Evolutionary conservation across 768 basidiomycete genomes (phyloP), one percentile per base, ranked within the genome.

Genomic region (Arthromyces matolae): DNA sequence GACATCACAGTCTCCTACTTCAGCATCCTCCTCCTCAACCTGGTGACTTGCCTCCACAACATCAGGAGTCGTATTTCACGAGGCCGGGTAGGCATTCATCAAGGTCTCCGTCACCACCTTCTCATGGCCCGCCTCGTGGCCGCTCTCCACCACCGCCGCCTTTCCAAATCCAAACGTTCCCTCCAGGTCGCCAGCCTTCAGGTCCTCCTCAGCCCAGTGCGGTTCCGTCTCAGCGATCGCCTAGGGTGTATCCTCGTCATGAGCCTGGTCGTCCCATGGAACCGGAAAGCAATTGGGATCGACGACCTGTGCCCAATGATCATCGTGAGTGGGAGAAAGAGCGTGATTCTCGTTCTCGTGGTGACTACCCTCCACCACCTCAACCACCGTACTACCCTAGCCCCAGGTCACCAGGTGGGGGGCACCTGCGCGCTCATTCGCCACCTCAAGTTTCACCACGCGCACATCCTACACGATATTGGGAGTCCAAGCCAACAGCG

Each of bases 11-110:
- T 42, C 60, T 84, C 35, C 68, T 86, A 7, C 68, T 89, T 1
- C 88, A 89, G 42, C 86, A 86, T 51, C 82, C 83, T 12, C 71
- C 79, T 9, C 79, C 84, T 2, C 82, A 84, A 42, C 77, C 35
- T 16, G 35, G 14, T 20, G 49, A 50, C 3, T 37, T 50, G 14
- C 49, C 49, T 39, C 29, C 49, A 8, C 77, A 75, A 38, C 78
- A 82, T 38, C 77, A 75, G 29, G 84, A 87, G 25, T 65, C 74
- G 0, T 81, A 80, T 44, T 82, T 77, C 53, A 67, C 65, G 39
- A 81, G 82, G 22, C 63, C 67, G 29, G 71, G 71, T 31, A 77
- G 81, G 10, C 71, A 77, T 5, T 69, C 72, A 2, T 83, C 84
- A 4, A 68, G 80, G 7, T 84, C 84, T 0, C 72, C 73, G 6